phyloP scores from a whole-genome alignment of 768 basidiomycete species.

The Calocybe indica region DNA sequence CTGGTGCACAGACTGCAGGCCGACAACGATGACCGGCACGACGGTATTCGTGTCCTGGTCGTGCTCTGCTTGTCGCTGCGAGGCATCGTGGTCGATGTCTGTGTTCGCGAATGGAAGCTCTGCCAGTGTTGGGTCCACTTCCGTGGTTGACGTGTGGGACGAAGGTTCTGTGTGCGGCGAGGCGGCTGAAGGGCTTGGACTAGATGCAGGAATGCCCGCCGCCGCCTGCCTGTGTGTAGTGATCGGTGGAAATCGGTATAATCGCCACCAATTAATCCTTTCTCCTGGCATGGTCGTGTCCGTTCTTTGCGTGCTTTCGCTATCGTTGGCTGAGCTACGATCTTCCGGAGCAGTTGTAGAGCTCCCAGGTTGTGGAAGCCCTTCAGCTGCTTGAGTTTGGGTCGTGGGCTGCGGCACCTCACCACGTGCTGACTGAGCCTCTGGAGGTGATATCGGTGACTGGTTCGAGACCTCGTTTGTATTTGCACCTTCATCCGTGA shows the following conservation, averaged over 20 bases:
- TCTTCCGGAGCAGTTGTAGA: neutral
- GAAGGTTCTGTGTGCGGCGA: slow-evolving; percentile 6
- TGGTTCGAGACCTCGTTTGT: too few relatives aligned
- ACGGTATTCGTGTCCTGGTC: slow-evolving; percentile 32
- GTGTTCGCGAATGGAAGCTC: slow-evolving; percentile 12
- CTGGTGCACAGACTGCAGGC: slow-evolving; percentile 67
- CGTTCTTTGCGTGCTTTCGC: neutral
- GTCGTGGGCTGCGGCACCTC: too few relatives aligned
- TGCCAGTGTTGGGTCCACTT: slow-evolving; percentile 10
- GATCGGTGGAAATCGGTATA: slow-evolving; percentile 79
- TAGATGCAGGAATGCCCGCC: slow-evolving; percentile 5
- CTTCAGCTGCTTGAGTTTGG: too few relatives aligned
- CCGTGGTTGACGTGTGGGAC: slow-evolving; percentile 1
- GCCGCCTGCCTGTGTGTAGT: slow-evolving; percentile 18
- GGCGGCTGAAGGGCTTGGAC: slow-evolving; percentile 12
- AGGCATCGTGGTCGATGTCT: slow-evolving; percentile 5
- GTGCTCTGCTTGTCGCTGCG: slow-evolving; percentile 1
- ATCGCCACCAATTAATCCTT: slow-evolving; percentile 74
- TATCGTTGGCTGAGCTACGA: neutral
- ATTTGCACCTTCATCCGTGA: too few relatives aligned
- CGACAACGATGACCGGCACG: slow-evolving; percentile 80
- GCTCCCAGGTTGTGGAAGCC: neutral
- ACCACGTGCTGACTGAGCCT: too few relatives aligned
- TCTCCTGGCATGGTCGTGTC: slow-evolving; percentile 10
- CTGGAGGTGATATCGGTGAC: too few relatives aligned